These are phyloP conservation scores for Forsythia viridissima DNA, from an alignment of 257 asterid genomes.

Conservation along the genomic window DNA sequence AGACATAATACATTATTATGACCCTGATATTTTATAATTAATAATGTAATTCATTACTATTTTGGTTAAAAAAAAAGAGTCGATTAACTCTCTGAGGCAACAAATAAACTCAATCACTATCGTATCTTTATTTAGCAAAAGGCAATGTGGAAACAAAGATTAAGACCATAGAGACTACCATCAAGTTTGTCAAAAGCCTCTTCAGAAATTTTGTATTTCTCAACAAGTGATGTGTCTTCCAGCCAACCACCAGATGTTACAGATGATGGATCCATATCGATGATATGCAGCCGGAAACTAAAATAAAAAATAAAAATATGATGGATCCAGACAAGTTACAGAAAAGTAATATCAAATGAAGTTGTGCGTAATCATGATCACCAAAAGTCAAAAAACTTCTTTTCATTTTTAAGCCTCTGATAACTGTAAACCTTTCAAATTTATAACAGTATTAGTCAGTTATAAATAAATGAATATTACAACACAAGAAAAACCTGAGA, in stretches of 20 bases:
- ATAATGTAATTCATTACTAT: neutral
- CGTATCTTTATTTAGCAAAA: neutral
- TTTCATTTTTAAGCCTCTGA: neutral
- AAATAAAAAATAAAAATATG: conserved; percentile 11
- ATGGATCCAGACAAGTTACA: conserved; percentile 1
- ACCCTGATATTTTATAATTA: neutral
- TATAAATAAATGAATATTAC: neutral
- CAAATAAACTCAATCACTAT: neutral
- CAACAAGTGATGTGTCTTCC: conserved; percentile 93
- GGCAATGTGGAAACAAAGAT: neutral
- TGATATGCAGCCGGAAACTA: conserved; percentile 78
- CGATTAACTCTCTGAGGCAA: no score
- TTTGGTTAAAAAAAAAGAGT: neutral
- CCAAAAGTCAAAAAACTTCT: neutral
- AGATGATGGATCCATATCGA: conserved; percentile 91
- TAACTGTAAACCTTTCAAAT: neutral
- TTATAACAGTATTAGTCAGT: neutral
- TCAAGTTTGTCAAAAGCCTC: conserved; percentile 86
- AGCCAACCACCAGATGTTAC: conserved; percentile 98
- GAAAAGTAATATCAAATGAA: neutral
- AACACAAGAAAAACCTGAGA: neutral
- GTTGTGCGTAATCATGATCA: neutral
- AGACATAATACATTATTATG: conserved; percentile 14
- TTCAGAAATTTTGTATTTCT: conserved; percentile 90
- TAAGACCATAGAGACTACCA: conserved; percentile 41